A percentile compares a stretch with the other conserved stretches of the same genome.
These are phyloP conservation scores for Calonectria pteridis DNA, from an alignment of 2,329 filamentous ascomycete genomes.

Conservation along the genomic window DNA sequence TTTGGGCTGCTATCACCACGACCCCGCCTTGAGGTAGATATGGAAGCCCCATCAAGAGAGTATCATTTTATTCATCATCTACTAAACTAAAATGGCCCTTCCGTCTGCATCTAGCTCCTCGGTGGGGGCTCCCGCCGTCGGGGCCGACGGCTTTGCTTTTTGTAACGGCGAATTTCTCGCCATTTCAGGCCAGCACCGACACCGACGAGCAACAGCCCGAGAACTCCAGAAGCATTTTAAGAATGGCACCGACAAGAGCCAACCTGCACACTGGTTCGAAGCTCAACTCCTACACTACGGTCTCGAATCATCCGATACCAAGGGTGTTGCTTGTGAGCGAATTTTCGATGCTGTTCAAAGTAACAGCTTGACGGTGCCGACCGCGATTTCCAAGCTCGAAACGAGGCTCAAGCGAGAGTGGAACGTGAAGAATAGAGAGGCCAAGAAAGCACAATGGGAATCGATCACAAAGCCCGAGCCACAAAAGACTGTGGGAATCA, in stretches of 20 bases:
- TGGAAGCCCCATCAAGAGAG: background rate
- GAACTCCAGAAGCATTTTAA: constrained; percentile 62
- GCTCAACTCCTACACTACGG: constrained; percentile 74
- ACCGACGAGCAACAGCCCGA: constrained; percentile 57
- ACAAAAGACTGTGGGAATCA: background rate
- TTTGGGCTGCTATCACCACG: background rate
- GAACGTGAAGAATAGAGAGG: constrained; percentile 62
- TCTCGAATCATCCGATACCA: constrained; percentile 67
- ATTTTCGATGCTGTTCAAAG: constrained; percentile 68
- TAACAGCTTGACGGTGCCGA: constrained; percentile 62
- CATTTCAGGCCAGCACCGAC: constrained; percentile 57
- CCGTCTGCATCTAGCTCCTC: constrained; percentile 5
- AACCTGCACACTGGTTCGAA: constrained; percentile 71
- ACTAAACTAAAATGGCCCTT: background rate
- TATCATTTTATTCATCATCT: background rate
- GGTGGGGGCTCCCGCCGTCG: constrained; percentile 29
- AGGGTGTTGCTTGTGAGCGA: constrained; percentile 69
- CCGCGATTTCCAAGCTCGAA: constrained; percentile 62
- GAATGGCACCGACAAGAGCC: constrained; percentile 57
- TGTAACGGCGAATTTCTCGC: constrained; percentile 57
- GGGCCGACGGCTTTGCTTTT: constrained; percentile 56
- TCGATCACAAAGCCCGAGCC: background rate
- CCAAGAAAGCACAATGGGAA: constrained; percentile 42
- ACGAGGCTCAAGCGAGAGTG: constrained; percentile 69
- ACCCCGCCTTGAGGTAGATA: background rate